Evolutionary conservation across 345 rosid species (phyloP).

Genomic region (Physaria fendleri): DNA sequence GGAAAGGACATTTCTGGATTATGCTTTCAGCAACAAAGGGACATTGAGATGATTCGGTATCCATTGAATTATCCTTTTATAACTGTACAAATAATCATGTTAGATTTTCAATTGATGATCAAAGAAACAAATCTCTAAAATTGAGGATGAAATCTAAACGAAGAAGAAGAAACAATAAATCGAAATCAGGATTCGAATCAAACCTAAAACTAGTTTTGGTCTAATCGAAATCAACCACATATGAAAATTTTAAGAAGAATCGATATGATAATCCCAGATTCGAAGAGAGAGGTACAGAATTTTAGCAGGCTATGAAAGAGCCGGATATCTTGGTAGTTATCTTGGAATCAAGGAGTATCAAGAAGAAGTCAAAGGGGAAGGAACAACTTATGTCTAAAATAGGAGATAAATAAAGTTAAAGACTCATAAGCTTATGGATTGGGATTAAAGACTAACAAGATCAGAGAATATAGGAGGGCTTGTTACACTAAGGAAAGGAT

Average conservation of each 20-base stretch:
- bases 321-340: too few relatives aligned
- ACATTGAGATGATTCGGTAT: constrained; percentile 40
- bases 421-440: too few relatives aligned
- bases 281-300: constrained; percentile 8
- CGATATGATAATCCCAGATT: neutral
- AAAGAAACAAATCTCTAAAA: neutral
- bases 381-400: too few relatives aligned
- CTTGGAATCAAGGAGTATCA: too few relatives aligned
- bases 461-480: too few relatives aligned
- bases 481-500: too few relatives aligned
- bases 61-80: constrained; percentile 26
- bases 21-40: constrained; percentile 40
- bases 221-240: too few relatives aligned
- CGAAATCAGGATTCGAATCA: neutral
- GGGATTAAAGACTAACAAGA: too few relatives aligned
- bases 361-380: too few relatives aligned
- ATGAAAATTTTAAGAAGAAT: neutral
- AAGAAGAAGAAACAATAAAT: neutral
- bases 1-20: constrained; percentile 67
- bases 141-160: neutral
- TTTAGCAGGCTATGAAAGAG: too few relatives aligned
- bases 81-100: constrained; percentile 5
- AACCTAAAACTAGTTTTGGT: neutral
- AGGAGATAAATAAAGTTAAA: too few relatives aligned
- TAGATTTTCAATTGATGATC: neutral